Percentiles rank a stretch among this genome's conserved stretches.
phyloP scores from a whole-genome alignment of 2,329 filamentous ascomycete genomes.

The Rhinocladiella mackenziei region DNA sequence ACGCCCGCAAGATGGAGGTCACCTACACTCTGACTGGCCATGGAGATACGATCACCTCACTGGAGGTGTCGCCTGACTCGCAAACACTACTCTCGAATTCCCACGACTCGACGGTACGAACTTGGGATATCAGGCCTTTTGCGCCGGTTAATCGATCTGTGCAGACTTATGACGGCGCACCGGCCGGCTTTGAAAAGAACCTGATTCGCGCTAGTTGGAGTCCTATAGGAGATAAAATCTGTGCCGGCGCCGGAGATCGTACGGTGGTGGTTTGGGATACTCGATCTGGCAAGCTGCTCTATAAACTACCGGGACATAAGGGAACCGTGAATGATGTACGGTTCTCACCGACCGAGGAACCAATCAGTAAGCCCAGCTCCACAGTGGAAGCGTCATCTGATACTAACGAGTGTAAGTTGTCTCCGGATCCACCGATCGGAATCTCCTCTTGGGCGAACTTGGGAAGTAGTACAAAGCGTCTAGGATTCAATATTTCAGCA shows the following conservation, averaged over 20 bases:
- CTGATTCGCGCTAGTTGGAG: constrained; percentile 89
- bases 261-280: constrained; percentile 89
- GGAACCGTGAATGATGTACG: constrained; percentile 93
- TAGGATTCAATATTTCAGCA: not conserved
- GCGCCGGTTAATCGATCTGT: constrained; percentile 82
- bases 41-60: constrained; percentile 83
- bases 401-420: constrained; percentile 58
- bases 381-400: constrained; percentile 1
- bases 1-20: constrained; percentile 83
- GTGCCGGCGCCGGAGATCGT: constrained; percentile 82
- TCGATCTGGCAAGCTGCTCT: constrained; percentile 81
- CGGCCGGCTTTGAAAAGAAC: constrained; percentile 84
- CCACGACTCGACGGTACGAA: constrained; percentile 89
- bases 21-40: constrained; percentile 87
- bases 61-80: constrained; percentile 87
- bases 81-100: constrained; percentile 86
- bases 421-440: constrained; percentile 85
- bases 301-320: constrained; percentile 93
- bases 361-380: constrained; percentile 66
- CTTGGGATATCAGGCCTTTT: constrained; percentile 95
- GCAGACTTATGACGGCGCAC: constrained; percentile 87
- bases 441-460: constrained; percentile 76
- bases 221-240: constrained; percentile 76
- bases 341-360: constrained; percentile 78
- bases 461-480: constrained; percentile 47